phyloP scores from a whole-genome alignment of 164 flowering plant species.

The Aristolochia fimbriata region DNA sequence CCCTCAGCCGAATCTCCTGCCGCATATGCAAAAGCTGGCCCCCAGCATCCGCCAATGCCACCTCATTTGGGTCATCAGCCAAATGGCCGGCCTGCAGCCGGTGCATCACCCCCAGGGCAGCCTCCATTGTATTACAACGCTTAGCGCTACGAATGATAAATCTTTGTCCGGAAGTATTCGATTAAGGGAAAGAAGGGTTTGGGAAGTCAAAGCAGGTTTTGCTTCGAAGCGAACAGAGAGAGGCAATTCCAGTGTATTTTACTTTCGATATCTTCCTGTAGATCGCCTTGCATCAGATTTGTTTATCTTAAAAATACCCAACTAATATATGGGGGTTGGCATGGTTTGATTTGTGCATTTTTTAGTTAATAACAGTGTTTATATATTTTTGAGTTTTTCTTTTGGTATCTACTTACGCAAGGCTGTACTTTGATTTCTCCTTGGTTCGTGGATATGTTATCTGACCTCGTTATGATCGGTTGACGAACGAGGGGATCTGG shows the following conservation, averaged over 20 bases:
- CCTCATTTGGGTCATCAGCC: slow-evolving; percentile 22
- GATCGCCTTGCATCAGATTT: not conserved
- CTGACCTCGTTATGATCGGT: too few species aligned
- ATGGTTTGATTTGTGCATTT: not conserved
- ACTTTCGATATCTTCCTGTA: not conserved
- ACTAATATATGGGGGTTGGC: too few species aligned
- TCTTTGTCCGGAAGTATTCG: not conserved
- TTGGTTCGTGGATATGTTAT: too few species aligned
- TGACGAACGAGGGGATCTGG: too few species aligned
- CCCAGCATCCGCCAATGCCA: slow-evolving; percentile 8
- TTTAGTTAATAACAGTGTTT: not conserved
- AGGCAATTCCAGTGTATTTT: not conserved
- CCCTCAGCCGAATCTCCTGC: slow-evolving; percentile 11
- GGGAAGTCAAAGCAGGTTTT: not conserved
- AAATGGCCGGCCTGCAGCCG: slow-evolving; percentile 21
- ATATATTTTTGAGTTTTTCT: too few species aligned
- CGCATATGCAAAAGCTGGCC: slow-evolving; percentile 4
- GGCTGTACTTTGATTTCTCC: too few species aligned
- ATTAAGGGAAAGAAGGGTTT: not conserved
- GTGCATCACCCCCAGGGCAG: slow-evolving; percentile 26
- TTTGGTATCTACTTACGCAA: too few species aligned
- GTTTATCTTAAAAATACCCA: not conserved
- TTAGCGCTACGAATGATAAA: not conserved
- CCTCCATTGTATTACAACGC: slow-evolving; percentile 21
- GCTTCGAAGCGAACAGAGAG: not conserved